Evolutionary conservation across 495 filamentous ascomycete species (phyloP).

Genomic region (Cercophora scortea): DNA sequence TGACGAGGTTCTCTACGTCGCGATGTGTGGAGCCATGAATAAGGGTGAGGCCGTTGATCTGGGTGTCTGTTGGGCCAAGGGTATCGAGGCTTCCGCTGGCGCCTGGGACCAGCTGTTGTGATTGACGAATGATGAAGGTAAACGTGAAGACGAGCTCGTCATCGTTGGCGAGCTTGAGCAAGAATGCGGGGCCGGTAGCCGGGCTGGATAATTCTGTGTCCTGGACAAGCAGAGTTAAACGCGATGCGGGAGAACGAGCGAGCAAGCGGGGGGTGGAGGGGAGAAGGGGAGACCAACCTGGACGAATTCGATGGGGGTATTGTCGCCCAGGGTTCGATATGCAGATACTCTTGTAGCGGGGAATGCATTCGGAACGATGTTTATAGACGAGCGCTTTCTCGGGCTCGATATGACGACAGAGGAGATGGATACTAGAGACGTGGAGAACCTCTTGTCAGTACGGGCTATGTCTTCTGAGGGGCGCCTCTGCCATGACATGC

Average conservation of each 20-base stretch:
- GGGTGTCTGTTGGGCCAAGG: slow-evolving; percentile 57
- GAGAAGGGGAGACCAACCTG: slow-evolving; percentile 50
- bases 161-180: slow-evolving; percentile 80
- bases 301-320: slow-evolving; percentile 75
- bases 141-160: slow-evolving; percentile 90
- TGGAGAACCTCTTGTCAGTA: slow-evolving; percentile 8
- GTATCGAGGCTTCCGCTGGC: slow-evolving; percentile 12
- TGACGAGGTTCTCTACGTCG: slow-evolving; percentile 90
- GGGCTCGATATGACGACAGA: slow-evolving; percentile 72
- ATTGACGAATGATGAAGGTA: slow-evolving; percentile 77
- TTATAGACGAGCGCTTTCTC: slow-evolving; percentile 62
- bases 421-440: slow-evolving; percentile 64
- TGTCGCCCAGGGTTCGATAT: slow-evolving; percentile 66
- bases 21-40: slow-evolving; percentile 76
- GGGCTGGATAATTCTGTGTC: slow-evolving; percentile 64
- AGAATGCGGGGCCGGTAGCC: slow-evolving; percentile 57
- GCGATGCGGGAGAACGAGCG: slow-evolving; percentile 5
- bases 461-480: not conserved
- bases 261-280: not conserved
- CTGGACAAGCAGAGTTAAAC: slow-evolving; percentile 33
- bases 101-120: slow-evolving; percentile 34
- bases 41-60: slow-evolving; percentile 84
- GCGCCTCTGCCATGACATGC: not conserved
- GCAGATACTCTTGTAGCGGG: slow-evolving; percentile 75
- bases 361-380: slow-evolving; percentile 79